A percentile compares a stretch with the other conserved stretches of the same genome.
phyloP scores from a whole-genome alignment of 2,329 filamentous ascomycete genomes.

The Thelonectria rubi region DNA sequence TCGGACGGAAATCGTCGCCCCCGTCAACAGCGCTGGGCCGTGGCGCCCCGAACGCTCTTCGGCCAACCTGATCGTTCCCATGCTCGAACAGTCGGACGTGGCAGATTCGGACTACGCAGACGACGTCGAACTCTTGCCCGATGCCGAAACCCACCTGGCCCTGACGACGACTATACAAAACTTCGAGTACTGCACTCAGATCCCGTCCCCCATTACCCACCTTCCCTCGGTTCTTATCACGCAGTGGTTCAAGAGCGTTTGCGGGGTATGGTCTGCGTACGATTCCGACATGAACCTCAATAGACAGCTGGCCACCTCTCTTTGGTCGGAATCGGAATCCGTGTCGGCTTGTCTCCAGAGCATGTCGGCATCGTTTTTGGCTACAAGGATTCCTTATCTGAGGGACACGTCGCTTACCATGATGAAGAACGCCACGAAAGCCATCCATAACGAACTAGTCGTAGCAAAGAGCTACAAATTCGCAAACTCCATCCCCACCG shows the following conservation, averaged over 20 bases:
- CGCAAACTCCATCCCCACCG: slow-evolving; percentile 43
- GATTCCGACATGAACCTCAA: slow-evolving; percentile 52
- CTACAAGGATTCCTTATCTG: slow-evolving; percentile 47
- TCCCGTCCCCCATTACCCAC: slow-evolving; percentile 29
- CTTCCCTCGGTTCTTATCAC: slow-evolving; percentile 45
- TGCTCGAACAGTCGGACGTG: slow-evolving; percentile 12
- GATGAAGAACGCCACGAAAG: slow-evolving; percentile 47
- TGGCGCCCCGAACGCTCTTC: slow-evolving; percentile 9
- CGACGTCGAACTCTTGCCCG: slow-evolving; percentile 17
- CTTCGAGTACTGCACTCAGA: slow-evolving; percentile 11
- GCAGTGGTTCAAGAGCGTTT: slow-evolving; percentile 52
- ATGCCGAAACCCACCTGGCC: slow-evolving; percentile 3
- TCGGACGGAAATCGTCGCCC: background rate
- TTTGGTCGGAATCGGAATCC: slow-evolving; percentile 50
- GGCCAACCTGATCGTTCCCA: slow-evolving; percentile 15
- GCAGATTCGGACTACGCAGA: slow-evolving; percentile 13
- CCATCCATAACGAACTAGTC: slow-evolving; percentile 46
- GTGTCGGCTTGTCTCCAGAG: slow-evolving; percentile 52
- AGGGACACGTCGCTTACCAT: slow-evolving; percentile 45
- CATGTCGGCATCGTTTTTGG: slow-evolving; percentile 52
- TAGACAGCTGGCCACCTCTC: slow-evolving; percentile 47
- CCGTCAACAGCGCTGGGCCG: background rate
- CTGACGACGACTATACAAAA: slow-evolving; percentile 7
- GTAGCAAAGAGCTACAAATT: slow-evolving; percentile 35
- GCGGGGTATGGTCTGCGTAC: slow-evolving; percentile 52